phyloP scores from a whole-genome alignment of 2,329 filamentous ascomycete genomes.

The Alternaria angustiovoidea region DNA sequence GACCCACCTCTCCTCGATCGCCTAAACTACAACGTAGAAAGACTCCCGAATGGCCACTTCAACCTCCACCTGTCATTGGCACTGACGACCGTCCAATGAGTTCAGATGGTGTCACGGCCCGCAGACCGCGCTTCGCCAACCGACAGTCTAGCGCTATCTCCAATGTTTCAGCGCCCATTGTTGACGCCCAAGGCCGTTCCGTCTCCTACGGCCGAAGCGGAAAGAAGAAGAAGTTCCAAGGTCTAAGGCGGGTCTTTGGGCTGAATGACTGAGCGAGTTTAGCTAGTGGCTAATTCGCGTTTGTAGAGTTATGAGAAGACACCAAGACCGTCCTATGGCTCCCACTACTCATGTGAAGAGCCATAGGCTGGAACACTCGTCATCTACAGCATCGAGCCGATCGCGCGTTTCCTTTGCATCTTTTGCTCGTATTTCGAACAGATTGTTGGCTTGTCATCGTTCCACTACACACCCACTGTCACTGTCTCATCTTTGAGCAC shows the following conservation, averaged over 20 bases:
- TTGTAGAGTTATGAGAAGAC: constrained; percentile 8
- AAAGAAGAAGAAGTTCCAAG: constrained; percentile 73
- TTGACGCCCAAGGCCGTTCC: constrained; percentile 25
- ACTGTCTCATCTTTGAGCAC: not conserved
- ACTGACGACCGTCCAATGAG: constrained; percentile 41
- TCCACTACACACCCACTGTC: constrained; percentile 1
- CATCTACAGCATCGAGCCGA: constrained; percentile 8
- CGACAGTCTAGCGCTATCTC: constrained; percentile 33
- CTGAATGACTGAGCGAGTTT: constrained; percentile 58
- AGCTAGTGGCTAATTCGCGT: constrained; percentile 22
- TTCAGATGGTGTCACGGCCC: constrained; percentile 37
- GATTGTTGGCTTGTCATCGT: constrained; percentile 14
- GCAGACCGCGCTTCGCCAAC: constrained; percentile 32
- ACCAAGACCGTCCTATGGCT: not conserved
- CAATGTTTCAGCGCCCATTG: constrained; percentile 34
- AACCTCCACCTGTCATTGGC: constrained; percentile 45
- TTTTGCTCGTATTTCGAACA: constrained; percentile 11
- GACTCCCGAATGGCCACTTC: constrained; percentile 61
- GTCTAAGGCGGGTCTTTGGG: constrained; percentile 71
- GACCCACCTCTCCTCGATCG: constrained; percentile 32
- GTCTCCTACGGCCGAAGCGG: constrained; percentile 43
- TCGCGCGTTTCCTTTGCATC: constrained; percentile 4
- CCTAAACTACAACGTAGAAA: constrained; percentile 60
- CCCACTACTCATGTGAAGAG: constrained; percentile 1
- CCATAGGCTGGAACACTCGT: constrained; percentile 8